phyloP scores from a whole-genome alignment of 2,329 filamentous ascomycete genomes.

The Nemania diffusa region DNA sequence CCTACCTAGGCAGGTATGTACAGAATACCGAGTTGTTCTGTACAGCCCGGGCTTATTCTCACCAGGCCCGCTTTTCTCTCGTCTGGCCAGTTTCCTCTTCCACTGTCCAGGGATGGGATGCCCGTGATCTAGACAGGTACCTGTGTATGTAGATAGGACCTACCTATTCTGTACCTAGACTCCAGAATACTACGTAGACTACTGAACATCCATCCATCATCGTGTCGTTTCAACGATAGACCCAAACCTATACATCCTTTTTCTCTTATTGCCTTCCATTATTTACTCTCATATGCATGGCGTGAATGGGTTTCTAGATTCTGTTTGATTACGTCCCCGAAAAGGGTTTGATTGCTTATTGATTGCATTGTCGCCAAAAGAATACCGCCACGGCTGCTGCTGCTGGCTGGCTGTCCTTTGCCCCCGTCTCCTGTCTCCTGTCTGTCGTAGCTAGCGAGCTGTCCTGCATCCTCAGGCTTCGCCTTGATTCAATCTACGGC shows the following conservation, averaged over 20 bases:
- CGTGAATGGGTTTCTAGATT: constrained; percentile 29
- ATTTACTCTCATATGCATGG: constrained; percentile 25
- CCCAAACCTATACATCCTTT: constrained; percentile 14
- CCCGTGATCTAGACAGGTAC: too few relatives aligned
- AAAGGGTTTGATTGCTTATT: constrained; percentile 14
- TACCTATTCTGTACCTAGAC: neutral
- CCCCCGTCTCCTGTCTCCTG: neutral
- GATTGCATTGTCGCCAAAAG: constrained; percentile 4
- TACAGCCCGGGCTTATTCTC: neutral
- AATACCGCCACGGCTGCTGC: neutral
- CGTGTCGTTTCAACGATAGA: constrained; percentile 13
- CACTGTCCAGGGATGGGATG: neutral
- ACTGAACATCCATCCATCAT: constrained; percentile 9
- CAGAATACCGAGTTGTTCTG: too few relatives aligned
- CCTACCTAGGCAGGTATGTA: constrained; percentile 4
- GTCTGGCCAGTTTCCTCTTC: neutral
- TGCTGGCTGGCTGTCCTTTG: too few relatives aligned
- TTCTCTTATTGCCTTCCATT: constrained; percentile 15
- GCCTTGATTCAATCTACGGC: neutral
- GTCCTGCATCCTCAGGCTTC: neutral
- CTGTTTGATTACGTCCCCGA: constrained; percentile 10
- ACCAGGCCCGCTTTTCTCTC: constrained; percentile 7
- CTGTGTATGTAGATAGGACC: neutral
- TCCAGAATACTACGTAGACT: too few relatives aligned
- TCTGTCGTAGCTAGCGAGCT: neutral